Evolutionary conservation across 2,329 filamentous ascomycete species (phyloP), one percentile per base, ranked within the genome.

Genomic region (Rhynchosporium agropyri): DNA sequence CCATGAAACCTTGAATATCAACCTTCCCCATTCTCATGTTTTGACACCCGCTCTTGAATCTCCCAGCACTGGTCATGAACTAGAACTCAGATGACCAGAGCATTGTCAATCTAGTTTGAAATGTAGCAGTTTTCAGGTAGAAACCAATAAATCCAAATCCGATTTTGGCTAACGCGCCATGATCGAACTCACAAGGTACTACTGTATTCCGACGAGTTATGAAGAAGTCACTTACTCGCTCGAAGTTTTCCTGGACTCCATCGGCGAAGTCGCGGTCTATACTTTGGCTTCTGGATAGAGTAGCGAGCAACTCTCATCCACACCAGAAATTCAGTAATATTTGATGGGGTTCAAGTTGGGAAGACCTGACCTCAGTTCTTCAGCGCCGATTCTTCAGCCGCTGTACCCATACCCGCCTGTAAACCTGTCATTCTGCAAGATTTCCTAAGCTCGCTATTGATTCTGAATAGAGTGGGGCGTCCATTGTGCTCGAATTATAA

Each of bases 171-270:
- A 46, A 26, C 26, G n/a, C 6, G 9, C 43, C 43, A 46, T n/a
- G 43, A n/a, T 28, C 43, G 5, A 46, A 46, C 7, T 46, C 43
- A 9, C 28, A 2, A 9, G 5, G 20, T 28, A 46, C n/a, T 1
- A 7, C 12, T 8, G 43, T 20, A 26, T n/a, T 28, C 43, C 7
- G 15, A 9, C 15, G 6, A 26, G 43, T 46, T 6, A 46, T 7
- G 43, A 46, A 46, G 10, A 46, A 46, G 43, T 46, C n/a, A 26
- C 43, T 46, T 46, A 8, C 43, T n/a, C 43, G n/a, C 43, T 46
- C 20, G 20, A 20, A 46, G 20, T 46, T n/a, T 20, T 26, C 20
- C 9, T 46, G 43, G 1, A 20, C 43, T 46, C 26, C 43, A 4
- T 26, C n/a, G 5, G n/a, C 20, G 7, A 46, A 8, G 9, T 46